phyloP scores from a whole-genome alignment of 2,329 filamentous ascomycete genomes.

The Nemania serpens region DNA sequence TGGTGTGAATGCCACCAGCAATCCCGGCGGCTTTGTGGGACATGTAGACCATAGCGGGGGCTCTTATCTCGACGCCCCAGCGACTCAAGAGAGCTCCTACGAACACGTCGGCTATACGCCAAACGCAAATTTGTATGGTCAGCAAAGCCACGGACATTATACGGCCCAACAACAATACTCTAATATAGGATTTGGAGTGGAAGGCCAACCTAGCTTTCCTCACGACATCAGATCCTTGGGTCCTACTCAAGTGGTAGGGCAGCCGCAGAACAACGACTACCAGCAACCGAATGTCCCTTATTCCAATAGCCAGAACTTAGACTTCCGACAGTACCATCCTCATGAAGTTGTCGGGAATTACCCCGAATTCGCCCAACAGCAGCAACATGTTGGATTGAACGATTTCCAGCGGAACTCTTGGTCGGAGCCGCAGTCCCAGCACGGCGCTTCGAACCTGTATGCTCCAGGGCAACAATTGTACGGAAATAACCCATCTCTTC shows the following conservation, averaged over 20 bases:
- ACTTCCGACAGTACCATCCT: constrained; percentile 17
- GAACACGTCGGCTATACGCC: constrained; percentile 15
- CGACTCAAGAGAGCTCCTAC: constrained; percentile 13
- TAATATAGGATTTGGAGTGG: constrained; percentile 15
- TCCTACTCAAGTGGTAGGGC: constrained; percentile 2
- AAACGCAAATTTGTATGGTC: constrained; percentile 13
- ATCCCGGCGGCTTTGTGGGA: constrained; percentile 11
- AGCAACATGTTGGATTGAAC: constrained; percentile 19
- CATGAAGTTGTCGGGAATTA: constrained; percentile 15
- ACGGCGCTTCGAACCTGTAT: constrained; percentile 6
- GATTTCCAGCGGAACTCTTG: constrained; percentile 20
- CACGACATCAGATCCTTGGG: constrained; percentile 15
- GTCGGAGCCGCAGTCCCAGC: constrained; percentile 14
- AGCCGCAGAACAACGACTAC: constrained; percentile 14
- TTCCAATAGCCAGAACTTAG: constrained; percentile 16
- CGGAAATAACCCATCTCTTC: constrained; percentile 2
- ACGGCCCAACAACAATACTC: constrained; percentile 18
- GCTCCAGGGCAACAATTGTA: constrained; percentile 21
- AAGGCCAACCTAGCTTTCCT: constrained; percentile 8
- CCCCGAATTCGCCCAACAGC: constrained; percentile 10
- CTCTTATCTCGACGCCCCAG: constrained; percentile 15
- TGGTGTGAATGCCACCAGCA: neutral
- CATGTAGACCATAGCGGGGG: constrained; percentile 19
- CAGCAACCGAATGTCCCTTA: constrained; percentile 19
- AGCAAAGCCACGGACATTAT: constrained; percentile 19